Evolutionary conservation across 352 stramenopile genomes (phyloP).

Genomic region (Lagenidium giganteum): DNA sequence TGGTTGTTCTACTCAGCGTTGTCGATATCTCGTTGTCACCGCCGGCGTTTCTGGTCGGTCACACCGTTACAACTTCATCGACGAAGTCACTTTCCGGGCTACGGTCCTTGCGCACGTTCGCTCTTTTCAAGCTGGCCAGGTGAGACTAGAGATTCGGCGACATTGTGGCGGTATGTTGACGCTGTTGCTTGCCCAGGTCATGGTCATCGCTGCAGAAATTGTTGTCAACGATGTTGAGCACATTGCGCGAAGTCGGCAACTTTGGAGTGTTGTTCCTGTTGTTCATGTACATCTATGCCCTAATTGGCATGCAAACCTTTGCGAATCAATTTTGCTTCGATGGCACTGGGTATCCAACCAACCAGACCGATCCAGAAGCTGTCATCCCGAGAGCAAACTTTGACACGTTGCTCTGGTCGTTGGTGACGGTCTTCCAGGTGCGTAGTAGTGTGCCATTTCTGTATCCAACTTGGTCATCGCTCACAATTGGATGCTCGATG

Average conservation of each 20-base stretch:
- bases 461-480: background rate
- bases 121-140: conserved; percentile 89
- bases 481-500: conserved; percentile 19
- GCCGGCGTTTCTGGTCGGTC: conserved; percentile 23
- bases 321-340: conserved; percentile 90
- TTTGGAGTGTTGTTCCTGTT: conserved; percentile 91
- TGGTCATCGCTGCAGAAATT: conserved; percentile 92
- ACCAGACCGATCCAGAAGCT: conserved; percentile 17
- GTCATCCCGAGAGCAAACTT: conserved; percentile 31
- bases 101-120: conserved; percentile 82
- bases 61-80: conserved; percentile 8
- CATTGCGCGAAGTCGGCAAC: conserved; percentile 87
- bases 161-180: background rate
- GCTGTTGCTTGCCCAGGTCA: conserved; percentile 56
- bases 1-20: conserved; percentile 41
- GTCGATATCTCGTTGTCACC: conserved; percentile 40
- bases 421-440: conserved; percentile 70
- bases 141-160: background rate
- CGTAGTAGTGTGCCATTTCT: background rate
- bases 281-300: conserved; percentile 92
- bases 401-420: conserved; percentile 30
- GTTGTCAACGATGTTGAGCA: conserved; percentile 86
- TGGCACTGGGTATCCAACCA: conserved; percentile 37
- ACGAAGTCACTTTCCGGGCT: conserved; percentile 64
- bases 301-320: conserved; percentile 92